Evolutionary conservation across 805 yeast species (phyloP), one percentile per base, ranked within the genome.

Genomic region (Nakazawaea siamensis): DNA sequence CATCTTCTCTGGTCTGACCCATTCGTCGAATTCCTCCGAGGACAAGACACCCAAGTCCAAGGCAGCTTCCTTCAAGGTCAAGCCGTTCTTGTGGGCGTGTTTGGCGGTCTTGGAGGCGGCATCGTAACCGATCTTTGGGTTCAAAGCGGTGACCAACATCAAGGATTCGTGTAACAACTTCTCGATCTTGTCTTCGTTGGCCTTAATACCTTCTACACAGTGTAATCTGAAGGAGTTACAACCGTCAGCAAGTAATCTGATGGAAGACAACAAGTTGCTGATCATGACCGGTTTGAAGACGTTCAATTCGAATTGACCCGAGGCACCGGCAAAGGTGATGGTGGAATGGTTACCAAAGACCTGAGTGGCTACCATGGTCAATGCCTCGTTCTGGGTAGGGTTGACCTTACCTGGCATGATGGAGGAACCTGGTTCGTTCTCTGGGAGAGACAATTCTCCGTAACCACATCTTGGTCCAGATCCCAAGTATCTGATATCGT

Each of bases 351-450:
- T 92, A 60, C 98, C 98, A 58, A 92, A 86, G 18, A 92, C 97
- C 71, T 92, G 98, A 44, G 92, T 76, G 58, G 95, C 87, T 43
- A 90, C 96, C 95, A 92, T 94, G 45, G 97, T 92, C 59, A 92
- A 68, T 37, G 98, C 98, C 73, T 92, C 98, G 62, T 88, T 88
- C 70, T 92, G 98, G 38, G 98, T 92, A 47, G 98, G 98, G 74
- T 92, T 92, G 44, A 92, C 97, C 69, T 92, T 92, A 58, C 98
- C 98, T 35, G 98, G 98, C 98, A 92, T 92, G 63, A 92, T 92
- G 19, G 97, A 87, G 41, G 97, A 86, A 55, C 98, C 98, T 39
- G 98, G 98, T 69, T 92, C 98, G 64, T 92, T 92, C 69, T 90
- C 97, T 44, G 98, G 98, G 50, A 92, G 70, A 18, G 86, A 57